These are phyloP conservation scores for Aspergillus diversus DNA, from an alignment of 495 filamentous ascomycete genomes.

Conservation along the genomic window DNA sequence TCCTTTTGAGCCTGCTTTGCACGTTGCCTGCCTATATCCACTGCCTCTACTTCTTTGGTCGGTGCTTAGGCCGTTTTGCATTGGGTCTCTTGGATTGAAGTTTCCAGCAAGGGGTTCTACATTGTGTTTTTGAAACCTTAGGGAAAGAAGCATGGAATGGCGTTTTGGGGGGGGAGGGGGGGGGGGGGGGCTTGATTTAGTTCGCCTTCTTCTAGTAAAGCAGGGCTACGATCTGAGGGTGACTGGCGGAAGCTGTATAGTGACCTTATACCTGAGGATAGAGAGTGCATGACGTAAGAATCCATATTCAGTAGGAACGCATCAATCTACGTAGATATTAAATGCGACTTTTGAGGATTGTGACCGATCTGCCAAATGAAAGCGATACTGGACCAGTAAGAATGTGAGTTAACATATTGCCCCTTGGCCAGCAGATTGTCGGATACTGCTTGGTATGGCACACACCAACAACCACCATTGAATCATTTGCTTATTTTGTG, in stretches of 20 bases:
- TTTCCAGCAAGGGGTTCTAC: no score
- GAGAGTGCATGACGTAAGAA: not conserved
- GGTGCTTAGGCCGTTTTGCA: no score
- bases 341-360: not conserved
- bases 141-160: not conserved
- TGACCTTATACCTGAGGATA: not conserved
- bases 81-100: no score
- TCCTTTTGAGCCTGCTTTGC: not conserved
- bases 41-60: not conserved
- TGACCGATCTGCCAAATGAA: not conserved
- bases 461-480: no score
- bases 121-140: not conserved
- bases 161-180: not conserved
- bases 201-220: not conserved
- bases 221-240: not conserved
- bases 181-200: not conserved
- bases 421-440: no score
- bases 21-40: not conserved
- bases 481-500: not conserved
- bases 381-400: not conserved
- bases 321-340: no score
- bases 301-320: no score
- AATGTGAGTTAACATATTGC: no score
- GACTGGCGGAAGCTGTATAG: not conserved
- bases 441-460: no score